Evolutionary conservation across 2,329 filamentous ascomycete species (phyloP).

Genomic region (Emergomyces orientalis): DNA sequence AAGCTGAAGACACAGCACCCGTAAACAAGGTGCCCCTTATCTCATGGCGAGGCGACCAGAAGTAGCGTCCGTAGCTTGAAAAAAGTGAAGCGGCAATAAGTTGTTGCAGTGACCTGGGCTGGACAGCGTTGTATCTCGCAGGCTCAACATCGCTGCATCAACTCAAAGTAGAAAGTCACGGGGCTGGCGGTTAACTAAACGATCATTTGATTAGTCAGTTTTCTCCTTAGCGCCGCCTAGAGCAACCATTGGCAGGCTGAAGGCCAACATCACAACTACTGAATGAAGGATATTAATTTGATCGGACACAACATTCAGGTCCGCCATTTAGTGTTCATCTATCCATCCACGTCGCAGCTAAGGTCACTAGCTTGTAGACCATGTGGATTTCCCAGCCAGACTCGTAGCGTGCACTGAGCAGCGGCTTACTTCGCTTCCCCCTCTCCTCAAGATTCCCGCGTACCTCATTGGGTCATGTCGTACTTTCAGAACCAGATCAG

Average conservation of each 20-base stretch:
- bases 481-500: constrained; percentile 58
- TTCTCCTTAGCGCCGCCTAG: neutral
- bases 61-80: neutral
- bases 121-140: neutral
- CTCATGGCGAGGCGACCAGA: neutral
- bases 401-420: neutral
- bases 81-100: neutral
- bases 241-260: no score
- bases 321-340: neutral
- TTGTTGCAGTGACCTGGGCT: neutral
- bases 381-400: neutral
- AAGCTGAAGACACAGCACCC: constrained; percentile 5
- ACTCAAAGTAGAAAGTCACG: neutral
- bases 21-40: neutral
- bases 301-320: neutral
- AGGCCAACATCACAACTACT: neutral
- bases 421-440: neutral
- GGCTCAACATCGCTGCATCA: neutral
- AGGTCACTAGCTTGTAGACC: neutral
- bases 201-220: neutral
- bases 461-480: constrained; percentile 42
- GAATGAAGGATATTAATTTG: neutral
- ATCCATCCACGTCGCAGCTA: neutral
- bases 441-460: neutral
- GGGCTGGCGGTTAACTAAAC: neutral